Evolutionary conservation across 192 early-diverging fungal genomes (phyloP).

Genomic region (Blastocladiella britannica): DNA sequence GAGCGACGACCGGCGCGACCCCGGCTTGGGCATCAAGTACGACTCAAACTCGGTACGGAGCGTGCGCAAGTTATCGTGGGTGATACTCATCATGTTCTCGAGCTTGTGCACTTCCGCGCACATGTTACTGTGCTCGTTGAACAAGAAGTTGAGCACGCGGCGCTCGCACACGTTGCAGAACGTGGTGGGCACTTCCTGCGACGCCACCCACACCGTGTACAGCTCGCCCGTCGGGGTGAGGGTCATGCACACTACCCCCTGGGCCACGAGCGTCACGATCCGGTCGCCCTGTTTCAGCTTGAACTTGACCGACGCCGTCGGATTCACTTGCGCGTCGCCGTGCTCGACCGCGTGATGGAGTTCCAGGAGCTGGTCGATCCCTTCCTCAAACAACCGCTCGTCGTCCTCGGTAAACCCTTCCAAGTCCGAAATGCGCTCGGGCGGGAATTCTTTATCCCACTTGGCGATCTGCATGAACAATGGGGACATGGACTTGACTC

Average conservation of each 20-base stretch:
- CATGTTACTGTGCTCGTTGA: constrained; percentile 45
- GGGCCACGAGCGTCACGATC: constrained; percentile 8
- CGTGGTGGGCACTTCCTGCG: constrained; percentile 16
- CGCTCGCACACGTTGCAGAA: constrained; percentile 64
- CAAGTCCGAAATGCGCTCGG: too few relatives aligned
- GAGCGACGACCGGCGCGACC: neutral
- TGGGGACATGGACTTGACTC: too few relatives aligned
- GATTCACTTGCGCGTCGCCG: too few relatives aligned
- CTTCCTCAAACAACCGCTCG: too few relatives aligned
- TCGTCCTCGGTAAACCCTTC: too few relatives aligned
- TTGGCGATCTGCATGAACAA: too few relatives aligned
- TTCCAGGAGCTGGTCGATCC: too few relatives aligned
- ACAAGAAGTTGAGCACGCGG: constrained; percentile 40
- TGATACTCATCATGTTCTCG: constrained; percentile 52
- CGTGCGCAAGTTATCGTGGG: constrained; percentile 40
- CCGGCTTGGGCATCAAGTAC: constrained; percentile 1
- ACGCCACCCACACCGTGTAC: constrained; percentile 6
- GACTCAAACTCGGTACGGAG: constrained; percentile 4
- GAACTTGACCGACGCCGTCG: constrained; percentile 5
- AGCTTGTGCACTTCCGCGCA: constrained; percentile 55
- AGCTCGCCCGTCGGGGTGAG: neutral
- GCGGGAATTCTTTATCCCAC: too few relatives aligned
- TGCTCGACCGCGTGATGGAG: too few relatives aligned
- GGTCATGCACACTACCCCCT: constrained; percentile 1
- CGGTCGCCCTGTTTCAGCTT: constrained; percentile 9